phyloP scores from a whole-genome alignment of 768 basidiomycete species.

The Mycena olivaceomarginata region DNA sequence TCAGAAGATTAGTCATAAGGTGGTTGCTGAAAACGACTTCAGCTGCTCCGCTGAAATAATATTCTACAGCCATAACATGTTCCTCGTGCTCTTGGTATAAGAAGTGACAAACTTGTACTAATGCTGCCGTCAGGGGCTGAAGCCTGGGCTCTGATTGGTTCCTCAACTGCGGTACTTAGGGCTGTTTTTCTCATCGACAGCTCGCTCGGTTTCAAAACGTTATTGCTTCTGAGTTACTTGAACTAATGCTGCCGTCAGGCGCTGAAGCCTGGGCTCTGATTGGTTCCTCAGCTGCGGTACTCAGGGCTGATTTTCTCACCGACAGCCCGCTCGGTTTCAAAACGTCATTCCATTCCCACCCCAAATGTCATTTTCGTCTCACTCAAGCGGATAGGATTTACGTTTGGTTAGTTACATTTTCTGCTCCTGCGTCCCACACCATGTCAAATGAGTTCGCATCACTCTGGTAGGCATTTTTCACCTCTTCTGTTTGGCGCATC shows the following conservation, averaged over 20 bases:
- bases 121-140: neutral
- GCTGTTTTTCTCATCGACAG: neutral
- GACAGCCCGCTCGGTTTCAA: neutral
- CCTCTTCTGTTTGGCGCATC: neutral
- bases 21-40: too few relatives aligned
- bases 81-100: too few relatives aligned
- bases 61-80: too few relatives aligned
- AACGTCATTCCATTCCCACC: too few relatives aligned
- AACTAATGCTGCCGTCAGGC: neutral
- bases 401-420: neutral
- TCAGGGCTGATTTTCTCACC: constrained; percentile 1
- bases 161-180: constrained; percentile 2
- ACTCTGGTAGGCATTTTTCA: neutral
- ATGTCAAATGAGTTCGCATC: neutral
- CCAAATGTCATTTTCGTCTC: neutral
- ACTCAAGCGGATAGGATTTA: neutral
- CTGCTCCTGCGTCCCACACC: neutral
- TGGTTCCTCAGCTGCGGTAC: neutral
- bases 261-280: neutral
- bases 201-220: neutral
- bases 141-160: neutral
- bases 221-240: neutral
- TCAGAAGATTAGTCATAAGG: too few relatives aligned
- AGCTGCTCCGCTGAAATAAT: too few relatives aligned
- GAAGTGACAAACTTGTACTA: neutral